Percentiles rank a stretch among this genome's conserved stretches.
These are phyloP conservation scores for Lobosporangium transversale DNA, from an alignment of 192 early-diverging fungal species.

Conservation along the genomic window DNA sequence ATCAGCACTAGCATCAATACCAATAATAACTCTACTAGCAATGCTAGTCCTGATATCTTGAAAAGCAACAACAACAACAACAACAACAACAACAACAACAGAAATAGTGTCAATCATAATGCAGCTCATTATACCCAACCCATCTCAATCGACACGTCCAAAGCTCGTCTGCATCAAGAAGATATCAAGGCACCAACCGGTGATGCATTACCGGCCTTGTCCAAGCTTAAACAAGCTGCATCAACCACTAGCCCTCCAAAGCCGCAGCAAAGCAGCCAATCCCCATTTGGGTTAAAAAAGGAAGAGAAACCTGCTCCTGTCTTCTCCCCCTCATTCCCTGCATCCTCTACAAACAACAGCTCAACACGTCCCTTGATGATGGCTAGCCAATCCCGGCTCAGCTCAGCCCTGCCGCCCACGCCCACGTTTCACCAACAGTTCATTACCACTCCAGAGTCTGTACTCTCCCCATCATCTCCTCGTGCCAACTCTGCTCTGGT, in stretches of 20 bases:
- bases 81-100: not conserved
- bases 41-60: not conserved
- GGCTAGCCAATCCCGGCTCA: conserved; percentile 34
- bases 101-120: not conserved
- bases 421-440: conserved; percentile 18
- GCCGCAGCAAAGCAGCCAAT: conserved; percentile 11
- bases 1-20: not conserved
- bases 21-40: not conserved
- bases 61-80: not conserved
- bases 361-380: conserved; percentile 48
- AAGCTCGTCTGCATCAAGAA: conserved; percentile 26
- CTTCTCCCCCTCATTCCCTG: not conserved
- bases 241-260: conserved; percentile 1
- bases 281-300: conserved; percentile 18
- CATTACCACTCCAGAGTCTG: conserved; percentile 1
- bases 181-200: not conserved
- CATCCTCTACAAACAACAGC: conserved; percentile 1
- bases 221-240: conserved; percentile 6
- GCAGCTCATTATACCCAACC: conserved; percentile 29
- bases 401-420: conserved; percentile 34
- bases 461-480: conserved; percentile 38
- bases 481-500: conserved; percentile 40
- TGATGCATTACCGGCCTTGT: not conserved
- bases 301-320: conserved; percentile 8
- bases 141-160: conserved; percentile 47